Percentiles rank a stretch among this genome's conserved stretches.
These are phyloP conservation scores for Schrenkiella parvula DNA, from an alignment of 345 rosid genomes.

Conservation along the genomic window DNA sequence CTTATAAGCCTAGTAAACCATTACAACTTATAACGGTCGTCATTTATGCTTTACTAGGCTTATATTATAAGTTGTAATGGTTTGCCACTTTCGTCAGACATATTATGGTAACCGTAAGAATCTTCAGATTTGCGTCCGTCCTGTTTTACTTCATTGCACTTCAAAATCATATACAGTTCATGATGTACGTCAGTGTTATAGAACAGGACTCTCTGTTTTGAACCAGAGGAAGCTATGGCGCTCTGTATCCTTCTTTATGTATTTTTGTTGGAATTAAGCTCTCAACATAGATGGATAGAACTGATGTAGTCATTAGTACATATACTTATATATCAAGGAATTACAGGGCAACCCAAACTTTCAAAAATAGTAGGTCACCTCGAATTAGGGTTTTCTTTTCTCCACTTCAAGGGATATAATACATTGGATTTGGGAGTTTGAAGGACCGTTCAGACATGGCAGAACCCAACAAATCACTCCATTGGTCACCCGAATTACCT, in stretches of 20 bases:
- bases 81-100: neutral
- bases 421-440: slow-evolving; percentile 91
- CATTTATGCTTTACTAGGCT: no score
- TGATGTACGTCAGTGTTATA: no score
- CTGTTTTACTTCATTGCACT: neutral
- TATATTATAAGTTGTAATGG: no score
- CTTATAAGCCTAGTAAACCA: no score
- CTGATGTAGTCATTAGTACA: neutral
- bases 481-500: slow-evolving; percentile 90
- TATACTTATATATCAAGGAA: neutral
- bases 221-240: neutral
- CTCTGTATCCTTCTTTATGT: neutral
- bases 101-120: neutral
- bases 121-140: neutral
- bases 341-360: slow-evolving; percentile 18
- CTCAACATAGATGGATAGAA: neutral
- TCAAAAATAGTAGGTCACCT: slow-evolving; percentile 6
- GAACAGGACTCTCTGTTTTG: neutral
- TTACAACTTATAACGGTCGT: no score
- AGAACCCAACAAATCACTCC: slow-evolving; percentile 80
- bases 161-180: neutral
- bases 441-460: slow-evolving; percentile 60
- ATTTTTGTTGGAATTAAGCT: neutral
- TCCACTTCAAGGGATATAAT: slow-evolving; percentile 47
- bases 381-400: neutral